Evolutionary conservation across 2,329 filamentous ascomycete genomes (phyloP).

Genomic region (Cordyceps fumosorosea): DNA sequence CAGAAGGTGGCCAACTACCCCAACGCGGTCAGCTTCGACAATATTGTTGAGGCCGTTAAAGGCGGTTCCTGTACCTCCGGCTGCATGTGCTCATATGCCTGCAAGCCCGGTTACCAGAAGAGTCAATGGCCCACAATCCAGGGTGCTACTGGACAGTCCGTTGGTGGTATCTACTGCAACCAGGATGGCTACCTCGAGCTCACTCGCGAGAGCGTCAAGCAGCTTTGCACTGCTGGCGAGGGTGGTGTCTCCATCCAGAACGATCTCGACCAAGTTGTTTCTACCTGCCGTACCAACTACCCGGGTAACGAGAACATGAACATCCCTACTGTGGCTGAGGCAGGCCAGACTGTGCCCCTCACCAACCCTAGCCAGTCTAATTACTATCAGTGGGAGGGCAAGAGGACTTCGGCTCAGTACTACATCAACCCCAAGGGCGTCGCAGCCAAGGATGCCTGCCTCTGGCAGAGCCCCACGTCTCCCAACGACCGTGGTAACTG

Average conservation of each 20-base stretch:
- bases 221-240: conserved; percentile 68
- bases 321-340: conserved; percentile 59
- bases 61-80: conserved; percentile 56
- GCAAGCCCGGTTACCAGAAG: conserved; percentile 87
- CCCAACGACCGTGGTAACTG: conserved; percentile 67
- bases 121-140: conserved; percentile 78
- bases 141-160: conserved; percentile 72
- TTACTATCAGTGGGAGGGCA: conserved; percentile 74
- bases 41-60: conserved; percentile 57
- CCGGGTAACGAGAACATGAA: conserved; percentile 87
- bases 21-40: conserved; percentile 54
- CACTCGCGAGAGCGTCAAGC: conserved; percentile 60
- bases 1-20: conserved; percentile 50
- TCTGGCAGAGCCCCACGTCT: conserved; percentile 54
- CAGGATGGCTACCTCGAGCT: conserved; percentile 64
- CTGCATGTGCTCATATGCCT: conserved; percentile 85
- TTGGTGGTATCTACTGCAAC: conserved; percentile 83
- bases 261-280: conserved; percentile 57
- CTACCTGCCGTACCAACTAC: conserved; percentile 93
- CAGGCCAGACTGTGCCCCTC: conserved; percentile 55
- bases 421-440: conserved; percentile 86
- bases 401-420: conserved; percentile 83
- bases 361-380: conserved; percentile 66
- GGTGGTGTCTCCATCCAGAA: conserved; percentile 70
- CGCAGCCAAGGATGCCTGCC: conserved; percentile 60